Conservation (phyloP, 78 protist genomes). For the Speleostelium caveatum region DNA sequence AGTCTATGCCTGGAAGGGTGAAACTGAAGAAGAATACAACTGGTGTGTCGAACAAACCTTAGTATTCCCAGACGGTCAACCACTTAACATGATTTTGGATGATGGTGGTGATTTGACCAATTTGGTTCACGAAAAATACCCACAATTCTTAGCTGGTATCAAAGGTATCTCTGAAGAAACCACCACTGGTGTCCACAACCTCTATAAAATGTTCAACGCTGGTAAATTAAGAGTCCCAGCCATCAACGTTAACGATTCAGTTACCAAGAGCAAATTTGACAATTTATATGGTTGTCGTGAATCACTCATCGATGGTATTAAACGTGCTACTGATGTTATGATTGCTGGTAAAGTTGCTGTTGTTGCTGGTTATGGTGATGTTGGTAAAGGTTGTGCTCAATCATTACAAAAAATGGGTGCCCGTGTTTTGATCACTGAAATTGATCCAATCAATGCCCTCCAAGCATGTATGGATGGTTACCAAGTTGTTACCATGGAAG, state of each 20-base stretch:
- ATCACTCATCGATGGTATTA: slow-evolving; percentile 99
- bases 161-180: slow-evolving; percentile 99
- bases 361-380: slow-evolving; percentile 99
- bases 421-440: slow-evolving; percentile 97
- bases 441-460: slow-evolving; percentile 99
- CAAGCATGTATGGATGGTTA: slow-evolving; percentile 99
- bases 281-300: slow-evolving; percentile 99
- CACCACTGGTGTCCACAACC: slow-evolving; percentile 99
- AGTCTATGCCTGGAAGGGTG: slow-evolving; percentile 99
- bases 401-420: slow-evolving; percentile 95
- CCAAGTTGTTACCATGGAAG: slow-evolving; percentile 96
- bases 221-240: slow-evolving; percentile 98
- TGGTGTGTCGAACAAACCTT: slow-evolving; percentile 96
- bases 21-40: slow-evolving; percentile 99
- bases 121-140: slow-evolving; percentile 96
- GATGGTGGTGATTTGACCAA: slow-evolving; percentile 99
- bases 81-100: slow-evolving; percentile 95
- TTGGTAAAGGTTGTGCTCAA: slow-evolving; percentile 99
- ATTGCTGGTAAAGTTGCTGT: slow-evolving; percentile 97
- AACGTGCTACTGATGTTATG: slow-evolving; percentile 99
- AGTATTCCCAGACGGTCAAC: slow-evolving; percentile 87
- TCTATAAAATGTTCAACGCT: slow-evolving; percentile 92
- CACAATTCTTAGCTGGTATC: slow-evolving; percentile 77
- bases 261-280: slow-evolving; percentile 99
- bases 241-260: slow-evolving; percentile 99